Base-by-base conservation (phyloP, 805 yeast genomes). In the Nakazawaea wyomingensis region DNA sequence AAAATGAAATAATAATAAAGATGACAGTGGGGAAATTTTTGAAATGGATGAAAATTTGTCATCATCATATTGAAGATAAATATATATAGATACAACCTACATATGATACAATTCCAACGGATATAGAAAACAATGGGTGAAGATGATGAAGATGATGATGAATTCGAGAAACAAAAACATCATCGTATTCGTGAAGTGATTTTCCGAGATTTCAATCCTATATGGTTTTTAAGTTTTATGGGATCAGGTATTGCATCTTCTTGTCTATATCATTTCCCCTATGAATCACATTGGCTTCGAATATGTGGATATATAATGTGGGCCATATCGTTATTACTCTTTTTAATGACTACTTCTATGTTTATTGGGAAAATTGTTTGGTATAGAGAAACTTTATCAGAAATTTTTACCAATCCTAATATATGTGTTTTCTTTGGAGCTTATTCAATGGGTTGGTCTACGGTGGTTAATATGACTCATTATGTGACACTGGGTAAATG, bases 141-240 rank as follows among this genome's bases (percentile, higher is more conserved):
- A n/a, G n/a, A n/a, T n/a, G n/a, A n/a, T n/a, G n/a, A n/a, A n/a
- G n/a, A n/a, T n/a, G n/a, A n/a, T n/a, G n/a, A n/a, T n/a, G n/a
- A n/a, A n/a, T n/a, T n/a, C n/a, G n/a, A n/a, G n/a, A n/a, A n/a
- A n/a, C n/a, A n/a, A n/a, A n/a, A n/a, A n/a, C n/a, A n/a, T n/a
- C n/a, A 32, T 17, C 34, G 36, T 5, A 31, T 19, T 11, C 33
- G 34, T 13, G 43, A 34, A 31, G 17, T 35, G 4, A 9, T 55
- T 1, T 48, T 59, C 32, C 37, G 49, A n/a, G 47, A 51, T 18
- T 69, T 70, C 49, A 64, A 66, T 29, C 85, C 87, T 1, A 68
- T 69, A 6, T 81, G 80, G 71, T 87, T 81, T 61, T 82, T 84
- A 20, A 68, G 78, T 38, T 74, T 80, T n/a, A 89, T 89, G 96